phyloP scores from a whole-genome alignment of 768 basidiomycete genomes.

The Trametes punicea region DNA sequence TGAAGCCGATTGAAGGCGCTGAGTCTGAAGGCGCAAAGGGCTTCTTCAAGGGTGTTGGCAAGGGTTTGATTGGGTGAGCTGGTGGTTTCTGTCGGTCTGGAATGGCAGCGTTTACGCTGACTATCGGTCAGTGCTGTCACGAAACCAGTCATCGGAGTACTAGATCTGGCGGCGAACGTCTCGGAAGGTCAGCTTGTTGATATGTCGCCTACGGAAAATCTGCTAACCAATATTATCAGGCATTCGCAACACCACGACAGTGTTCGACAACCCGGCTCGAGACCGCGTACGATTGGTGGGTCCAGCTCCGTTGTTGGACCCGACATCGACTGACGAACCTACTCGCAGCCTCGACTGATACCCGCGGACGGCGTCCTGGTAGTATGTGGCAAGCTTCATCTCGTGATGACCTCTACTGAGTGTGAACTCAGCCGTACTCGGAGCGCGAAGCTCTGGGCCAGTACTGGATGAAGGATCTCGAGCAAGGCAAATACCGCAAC shows the following conservation, averaged over 20 bases:
- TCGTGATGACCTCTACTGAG: neutral
- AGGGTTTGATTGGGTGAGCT: conserved; percentile 86
- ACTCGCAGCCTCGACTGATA: conserved; percentile 71
- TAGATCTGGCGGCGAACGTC: conserved; percentile 93
- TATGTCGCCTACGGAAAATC: neutral
- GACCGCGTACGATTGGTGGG: conserved; percentile 81
- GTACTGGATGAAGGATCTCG: conserved; percentile 94
- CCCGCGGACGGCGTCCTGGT: conserved; percentile 84
- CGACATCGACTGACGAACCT: conserved; percentile 6
- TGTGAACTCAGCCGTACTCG: conserved; percentile 69
- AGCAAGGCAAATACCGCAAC: conserved; percentile 79
- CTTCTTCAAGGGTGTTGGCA: conserved; percentile 97
- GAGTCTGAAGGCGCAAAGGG: conserved; percentile 91
- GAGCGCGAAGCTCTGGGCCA: conserved; percentile 90
- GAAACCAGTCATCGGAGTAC: conserved; percentile 94
- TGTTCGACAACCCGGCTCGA: conserved; percentile 88
- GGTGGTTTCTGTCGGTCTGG: neutral
- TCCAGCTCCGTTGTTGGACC: neutral
- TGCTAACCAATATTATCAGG: conserved; percentile 41
- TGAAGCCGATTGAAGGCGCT: conserved; percentile 96
- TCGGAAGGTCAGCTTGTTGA: conserved; percentile 63
- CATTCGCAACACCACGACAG: conserved; percentile 97
- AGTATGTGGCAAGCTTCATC: conserved; percentile 43
- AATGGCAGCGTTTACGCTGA: neutral
- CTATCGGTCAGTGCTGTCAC: conserved; percentile 67